phyloP scores from a whole-genome alignment of 305 asterid species.

The Lippia alba region DNA sequence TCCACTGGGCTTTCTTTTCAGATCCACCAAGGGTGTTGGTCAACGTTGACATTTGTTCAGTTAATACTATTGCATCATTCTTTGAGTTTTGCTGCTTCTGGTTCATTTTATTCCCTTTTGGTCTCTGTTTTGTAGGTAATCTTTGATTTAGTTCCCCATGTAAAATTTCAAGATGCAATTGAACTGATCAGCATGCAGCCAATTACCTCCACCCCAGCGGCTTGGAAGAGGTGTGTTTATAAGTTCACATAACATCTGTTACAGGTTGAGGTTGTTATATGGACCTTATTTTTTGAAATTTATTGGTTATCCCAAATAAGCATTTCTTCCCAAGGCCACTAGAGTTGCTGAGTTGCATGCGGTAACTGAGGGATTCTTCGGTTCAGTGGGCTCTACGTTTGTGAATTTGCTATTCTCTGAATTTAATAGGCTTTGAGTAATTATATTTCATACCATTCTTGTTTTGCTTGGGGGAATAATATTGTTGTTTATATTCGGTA shows the following conservation, averaged over 20 bases:
- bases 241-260: conserved; percentile 25
- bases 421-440: conserved; percentile 16
- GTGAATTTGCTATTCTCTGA: conserved; percentile 2
- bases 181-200: conserved; percentile 99
- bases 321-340: conserved; percentile 28
- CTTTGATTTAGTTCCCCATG: conserved; percentile 92
- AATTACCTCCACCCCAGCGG: conserved; percentile 83
- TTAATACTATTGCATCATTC: conserved; percentile 24
- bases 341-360: conserved; percentile 27
- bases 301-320: conserved; percentile 18
- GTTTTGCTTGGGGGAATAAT: conserved; percentile 25
- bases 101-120: conserved; percentile 22
- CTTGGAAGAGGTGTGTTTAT: conserved; percentile 86
- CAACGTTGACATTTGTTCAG: conserved; percentile 31
- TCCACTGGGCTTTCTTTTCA: conserved; percentile 32
- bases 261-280: conserved; percentile 21
- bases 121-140: conserved; percentile 65
- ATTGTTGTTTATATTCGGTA: conserved; percentile 14
- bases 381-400: conserved; percentile 21
- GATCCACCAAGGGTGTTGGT: conserved; percentile 23
- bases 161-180: conserved; percentile 90
- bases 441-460: not conserved
- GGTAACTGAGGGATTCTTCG: conserved; percentile 15
- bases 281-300: conserved; percentile 18
- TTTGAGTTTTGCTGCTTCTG: conserved; percentile 31